These are phyloP conservation scores for Chlorella ohadii DNA, from an alignment of 139 green algal species.

Conservation along the genomic window DNA sequence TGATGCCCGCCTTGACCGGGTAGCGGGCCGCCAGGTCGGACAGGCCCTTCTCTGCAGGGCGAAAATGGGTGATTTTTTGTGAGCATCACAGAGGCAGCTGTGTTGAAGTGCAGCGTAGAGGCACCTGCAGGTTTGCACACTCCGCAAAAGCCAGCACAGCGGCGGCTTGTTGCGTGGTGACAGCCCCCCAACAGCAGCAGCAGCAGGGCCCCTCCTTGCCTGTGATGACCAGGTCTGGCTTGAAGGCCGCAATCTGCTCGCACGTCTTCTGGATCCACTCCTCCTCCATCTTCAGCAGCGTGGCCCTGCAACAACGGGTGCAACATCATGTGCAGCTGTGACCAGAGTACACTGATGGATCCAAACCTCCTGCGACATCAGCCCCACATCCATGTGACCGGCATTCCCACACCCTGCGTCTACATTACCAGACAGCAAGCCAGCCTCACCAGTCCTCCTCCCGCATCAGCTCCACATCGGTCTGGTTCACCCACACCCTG, in stretches of 20 bases:
- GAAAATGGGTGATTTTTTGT: not conserved
- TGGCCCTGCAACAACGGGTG: constrained; percentile 68
- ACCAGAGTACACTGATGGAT: no score
- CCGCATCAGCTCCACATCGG: not conserved
- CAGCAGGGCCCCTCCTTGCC: not conserved
- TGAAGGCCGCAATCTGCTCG: constrained; percentile 87
- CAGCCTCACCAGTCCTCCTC: not conserved
- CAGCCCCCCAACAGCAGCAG: not conserved
- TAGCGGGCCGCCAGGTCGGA: constrained; percentile 93
- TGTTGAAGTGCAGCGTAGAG: no score
- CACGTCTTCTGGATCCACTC: constrained; percentile 89
- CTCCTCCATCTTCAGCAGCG: constrained; percentile 97
- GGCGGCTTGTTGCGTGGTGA: not conserved
- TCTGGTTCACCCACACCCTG: no score
- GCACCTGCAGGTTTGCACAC: no score
- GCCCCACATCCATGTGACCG: no score
- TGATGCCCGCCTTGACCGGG: no score
- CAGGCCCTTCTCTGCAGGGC: constrained; percentile 89
- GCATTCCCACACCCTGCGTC: no score
- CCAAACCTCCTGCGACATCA: no score
- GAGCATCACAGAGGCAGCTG: no score
- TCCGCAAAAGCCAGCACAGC: no score
- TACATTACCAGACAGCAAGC: no score
- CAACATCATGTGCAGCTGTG: no score
- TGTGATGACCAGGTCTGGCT: constrained; percentile 98